Evolutionary conservation across 2,329 filamentous ascomycete genomes (phyloP).

Genomic region (Trichoderma lentiforme): DNA sequence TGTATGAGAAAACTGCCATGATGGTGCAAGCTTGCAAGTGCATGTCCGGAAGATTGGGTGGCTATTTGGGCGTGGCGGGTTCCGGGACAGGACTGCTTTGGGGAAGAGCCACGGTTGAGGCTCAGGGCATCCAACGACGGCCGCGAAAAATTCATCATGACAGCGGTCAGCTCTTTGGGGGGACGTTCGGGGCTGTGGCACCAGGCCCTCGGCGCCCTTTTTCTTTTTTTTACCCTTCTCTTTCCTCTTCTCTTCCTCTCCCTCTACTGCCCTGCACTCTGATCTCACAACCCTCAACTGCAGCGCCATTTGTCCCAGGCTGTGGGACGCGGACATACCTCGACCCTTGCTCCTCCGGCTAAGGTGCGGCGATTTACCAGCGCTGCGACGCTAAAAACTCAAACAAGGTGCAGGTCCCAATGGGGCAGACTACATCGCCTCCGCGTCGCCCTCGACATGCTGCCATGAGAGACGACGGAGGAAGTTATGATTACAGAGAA

Average conservation of each 20-base stretch:
- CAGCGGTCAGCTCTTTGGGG: constrained; percentile 3
- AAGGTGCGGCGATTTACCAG: constrained; percentile 39
- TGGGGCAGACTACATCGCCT: constrained; percentile 32
- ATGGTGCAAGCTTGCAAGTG: constrained; percentile 17
- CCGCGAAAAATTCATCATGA: neutral
- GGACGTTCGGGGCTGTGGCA: neutral
- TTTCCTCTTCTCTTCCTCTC: neutral
- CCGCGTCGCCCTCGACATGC: constrained; percentile 37
- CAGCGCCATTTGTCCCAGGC: neutral
- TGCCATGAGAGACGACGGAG: constrained; percentile 41
- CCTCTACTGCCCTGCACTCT: neutral
- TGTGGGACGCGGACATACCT: constrained; percentile 12
- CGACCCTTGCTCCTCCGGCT: constrained; percentile 33
- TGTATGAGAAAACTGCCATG: constrained; percentile 11
- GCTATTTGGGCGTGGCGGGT: neutral
- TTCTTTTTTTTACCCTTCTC: neutral
- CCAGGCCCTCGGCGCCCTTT: neutral
- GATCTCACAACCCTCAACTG: neutral
- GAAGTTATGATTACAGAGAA: constrained; percentile 37
- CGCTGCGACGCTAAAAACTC: constrained; percentile 39
- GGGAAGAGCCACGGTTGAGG: constrained; percentile 8
- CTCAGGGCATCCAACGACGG: constrained; percentile 5
- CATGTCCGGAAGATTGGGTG: constrained; percentile 8
- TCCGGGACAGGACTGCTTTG: neutral
- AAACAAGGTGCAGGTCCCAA: constrained; percentile 30